Evolutionary conservation across 2,329 filamentous ascomycete genomes (phyloP).

Genomic region (Aureobasidium pullulans): DNA sequence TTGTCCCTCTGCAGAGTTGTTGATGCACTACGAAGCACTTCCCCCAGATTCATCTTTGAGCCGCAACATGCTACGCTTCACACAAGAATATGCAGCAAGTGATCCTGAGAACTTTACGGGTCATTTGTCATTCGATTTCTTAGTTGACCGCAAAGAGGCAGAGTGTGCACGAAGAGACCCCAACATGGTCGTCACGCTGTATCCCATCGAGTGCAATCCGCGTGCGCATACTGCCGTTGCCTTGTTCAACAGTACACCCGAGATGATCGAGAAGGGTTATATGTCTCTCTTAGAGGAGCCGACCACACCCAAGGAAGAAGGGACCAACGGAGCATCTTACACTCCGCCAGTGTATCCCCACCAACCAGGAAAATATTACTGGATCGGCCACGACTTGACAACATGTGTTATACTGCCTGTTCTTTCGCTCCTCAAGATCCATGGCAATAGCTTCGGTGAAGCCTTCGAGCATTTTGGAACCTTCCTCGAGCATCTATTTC

Average conservation of each 20-base stretch:
- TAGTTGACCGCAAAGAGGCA: conserved; percentile 47
- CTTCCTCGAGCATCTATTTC: conserved; percentile 36
- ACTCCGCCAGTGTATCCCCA: conserved; percentile 21
- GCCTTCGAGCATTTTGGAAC: conserved; percentile 22
- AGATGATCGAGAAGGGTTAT: conserved; percentile 46
- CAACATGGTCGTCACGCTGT: conserved; percentile 34
- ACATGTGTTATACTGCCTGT: conserved; percentile 45
- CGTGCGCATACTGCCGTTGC: conserved; percentile 61
- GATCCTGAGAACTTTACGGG: conserved; percentile 52
- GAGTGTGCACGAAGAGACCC: conserved; percentile 21
- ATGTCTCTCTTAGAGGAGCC: conserved; percentile 38
- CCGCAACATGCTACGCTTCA: conserved; percentile 58
- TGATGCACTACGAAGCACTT: conserved; percentile 61
- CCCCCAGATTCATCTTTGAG: conserved; percentile 48
- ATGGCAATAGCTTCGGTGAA: conserved; percentile 21
- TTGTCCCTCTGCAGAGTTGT: conserved; percentile 54
- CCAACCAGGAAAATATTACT: conserved; percentile 43
- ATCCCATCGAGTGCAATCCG: conserved; percentile 66
- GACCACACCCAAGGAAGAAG: conserved; percentile 17
- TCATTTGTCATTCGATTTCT: conserved; percentile 65
- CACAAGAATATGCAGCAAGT: conserved; percentile 47
- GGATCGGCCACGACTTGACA: conserved; percentile 60
- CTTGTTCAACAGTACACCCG: conserved; percentile 45
- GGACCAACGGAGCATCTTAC: conserved; percentile 16
- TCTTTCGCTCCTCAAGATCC: conserved; percentile 28